Evolutionary conservation across 331 rosid species (phyloP).

Genomic region (Malus hybrid): DNA sequence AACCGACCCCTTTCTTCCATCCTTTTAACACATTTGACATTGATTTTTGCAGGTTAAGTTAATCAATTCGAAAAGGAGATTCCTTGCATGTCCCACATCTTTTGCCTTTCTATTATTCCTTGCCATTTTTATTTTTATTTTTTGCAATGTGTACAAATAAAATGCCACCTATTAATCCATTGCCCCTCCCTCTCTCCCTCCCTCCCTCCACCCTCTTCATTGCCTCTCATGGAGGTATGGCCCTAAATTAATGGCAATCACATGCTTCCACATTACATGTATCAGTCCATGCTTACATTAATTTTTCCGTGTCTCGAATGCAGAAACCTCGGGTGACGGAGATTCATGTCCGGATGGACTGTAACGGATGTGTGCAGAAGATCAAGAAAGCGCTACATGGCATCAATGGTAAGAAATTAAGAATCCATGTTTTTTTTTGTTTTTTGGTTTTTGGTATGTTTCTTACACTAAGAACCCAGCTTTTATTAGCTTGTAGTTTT

Average conservation of each 20-base stretch:
- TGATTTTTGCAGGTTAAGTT: slow-evolving; percentile 13
- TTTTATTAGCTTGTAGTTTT: not conserved
- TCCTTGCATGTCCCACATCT: slow-evolving; percentile 56
- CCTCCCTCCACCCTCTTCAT: slow-evolving; percentile 8
- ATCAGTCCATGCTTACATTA: not conserved
- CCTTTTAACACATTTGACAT: slow-evolving; percentile 13
- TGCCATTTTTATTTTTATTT: not conserved
- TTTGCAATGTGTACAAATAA: slow-evolving; percentile 3
- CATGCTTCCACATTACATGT: not conserved
- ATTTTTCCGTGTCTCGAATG: slow-evolving; percentile 21
- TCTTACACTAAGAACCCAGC: not conserved
- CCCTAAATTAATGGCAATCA: not conserved
- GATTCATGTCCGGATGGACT: slow-evolving; percentile 86
- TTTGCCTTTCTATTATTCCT: slow-evolving; percentile 62
- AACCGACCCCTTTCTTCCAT: not conserved
- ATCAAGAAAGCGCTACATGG: slow-evolving; percentile 67
- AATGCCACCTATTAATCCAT: slow-evolving; percentile 41
- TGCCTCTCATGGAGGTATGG: slow-evolving; percentile 55
- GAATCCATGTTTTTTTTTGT: not conserved
- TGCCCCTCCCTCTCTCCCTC: slow-evolving; percentile 3
- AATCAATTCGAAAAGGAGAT: slow-evolving; percentile 25
- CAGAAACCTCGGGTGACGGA: slow-evolving; percentile 64
- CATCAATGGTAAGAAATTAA: slow-evolving; percentile 46
- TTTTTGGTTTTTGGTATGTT: not conserved
- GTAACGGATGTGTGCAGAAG: slow-evolving; percentile 90